These are phyloP conservation scores for Beauveria caledonica DNA, from an alignment of 2,329 filamentous ascomycete genomes.

Conservation along the genomic window DNA sequence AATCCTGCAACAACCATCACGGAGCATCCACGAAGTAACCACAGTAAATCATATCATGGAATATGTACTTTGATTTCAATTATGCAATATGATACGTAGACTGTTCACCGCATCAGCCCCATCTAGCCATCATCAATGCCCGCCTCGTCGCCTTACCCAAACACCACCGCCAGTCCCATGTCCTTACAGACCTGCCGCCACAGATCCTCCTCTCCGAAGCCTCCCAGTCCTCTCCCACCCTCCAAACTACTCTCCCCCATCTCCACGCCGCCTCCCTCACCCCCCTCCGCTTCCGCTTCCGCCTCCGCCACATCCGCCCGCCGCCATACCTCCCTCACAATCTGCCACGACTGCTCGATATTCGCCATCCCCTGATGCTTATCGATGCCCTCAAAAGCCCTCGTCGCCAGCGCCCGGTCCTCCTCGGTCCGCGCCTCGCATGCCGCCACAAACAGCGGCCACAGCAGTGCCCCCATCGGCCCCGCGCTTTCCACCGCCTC, in stretches of 20 bases:
- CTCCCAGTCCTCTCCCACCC: neutral
- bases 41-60: too few relatives aligned
- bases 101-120: neutral
- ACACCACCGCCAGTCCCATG: conserved; percentile 51
- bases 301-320: conserved; percentile 33
- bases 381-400: conserved; percentile 45
- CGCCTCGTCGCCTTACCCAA: conserved; percentile 34
- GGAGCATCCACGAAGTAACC: too few relatives aligned
- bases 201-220: conserved; percentile 27
- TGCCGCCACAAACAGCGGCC: conserved; percentile 56
- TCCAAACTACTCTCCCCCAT: neutral
- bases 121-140: neutral
- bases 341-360: conserved; percentile 51
- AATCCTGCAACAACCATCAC: too few relatives aligned
- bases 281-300: conserved; percentile 13
- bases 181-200: conserved; percentile 51
- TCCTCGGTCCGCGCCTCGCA: conserved; percentile 45
- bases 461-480: conserved; percentile 56
- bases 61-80: neutral
- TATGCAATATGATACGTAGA: neutral
- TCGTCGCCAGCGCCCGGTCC: conserved; percentile 43
- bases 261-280: conserved; percentile 7
- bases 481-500: conserved; percentile 46
- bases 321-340: conserved; percentile 54
- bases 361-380: conserved; percentile 57